Percentiles rank a stretch among this genome's conserved stretches.
These are phyloP conservation scores for Talaromyces rugulosus DNA, from an alignment of 2,329 filamentous ascomycete genomes.

Conservation along the genomic window DNA sequence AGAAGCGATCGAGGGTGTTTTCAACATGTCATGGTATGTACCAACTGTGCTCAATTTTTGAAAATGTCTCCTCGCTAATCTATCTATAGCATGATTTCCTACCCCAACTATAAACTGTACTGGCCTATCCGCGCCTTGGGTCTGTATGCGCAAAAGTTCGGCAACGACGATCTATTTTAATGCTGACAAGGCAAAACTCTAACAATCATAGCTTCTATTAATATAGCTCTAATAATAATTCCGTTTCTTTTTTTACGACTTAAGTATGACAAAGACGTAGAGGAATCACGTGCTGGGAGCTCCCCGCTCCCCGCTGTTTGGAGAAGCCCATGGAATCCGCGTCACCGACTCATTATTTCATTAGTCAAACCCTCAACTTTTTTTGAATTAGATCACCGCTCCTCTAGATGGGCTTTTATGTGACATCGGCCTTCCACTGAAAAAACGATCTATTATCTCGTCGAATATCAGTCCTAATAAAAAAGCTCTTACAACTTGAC, in stretches of 20 bases:
- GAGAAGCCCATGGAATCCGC: constrained; percentile 15
- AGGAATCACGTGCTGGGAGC: background rate
- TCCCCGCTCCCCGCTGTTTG: background rate
- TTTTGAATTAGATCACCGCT: background rate
- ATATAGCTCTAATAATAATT: background rate
- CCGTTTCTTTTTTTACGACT: background rate
- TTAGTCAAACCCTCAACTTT: background rate
- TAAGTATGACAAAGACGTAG: background rate
- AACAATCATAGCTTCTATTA: background rate
- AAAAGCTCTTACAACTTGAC: background rate
- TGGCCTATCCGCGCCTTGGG: constrained; percentile 93
- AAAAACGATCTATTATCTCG: background rate
- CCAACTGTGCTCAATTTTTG: background rate
- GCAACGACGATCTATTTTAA: constrained; percentile 55
- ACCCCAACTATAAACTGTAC: constrained; percentile 97
- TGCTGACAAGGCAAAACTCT: background rate
- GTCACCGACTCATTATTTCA: background rate
- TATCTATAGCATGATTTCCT: constrained; percentile 78
- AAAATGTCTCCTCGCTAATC: constrained; percentile 19
- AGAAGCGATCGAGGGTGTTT: constrained; percentile 94
- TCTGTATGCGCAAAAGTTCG: constrained; percentile 73
- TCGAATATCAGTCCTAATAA: background rate
- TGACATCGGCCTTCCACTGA: background rate
- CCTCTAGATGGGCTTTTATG: background rate
- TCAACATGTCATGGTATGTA: constrained; percentile 88